Percentiles rank a stretch among this genome's conserved stretches.
These are phyloP conservation scores for Ganoderma boninense DNA, from an alignment of 1,284 basidiomycete genomes.

Conservation along the genomic window DNA sequence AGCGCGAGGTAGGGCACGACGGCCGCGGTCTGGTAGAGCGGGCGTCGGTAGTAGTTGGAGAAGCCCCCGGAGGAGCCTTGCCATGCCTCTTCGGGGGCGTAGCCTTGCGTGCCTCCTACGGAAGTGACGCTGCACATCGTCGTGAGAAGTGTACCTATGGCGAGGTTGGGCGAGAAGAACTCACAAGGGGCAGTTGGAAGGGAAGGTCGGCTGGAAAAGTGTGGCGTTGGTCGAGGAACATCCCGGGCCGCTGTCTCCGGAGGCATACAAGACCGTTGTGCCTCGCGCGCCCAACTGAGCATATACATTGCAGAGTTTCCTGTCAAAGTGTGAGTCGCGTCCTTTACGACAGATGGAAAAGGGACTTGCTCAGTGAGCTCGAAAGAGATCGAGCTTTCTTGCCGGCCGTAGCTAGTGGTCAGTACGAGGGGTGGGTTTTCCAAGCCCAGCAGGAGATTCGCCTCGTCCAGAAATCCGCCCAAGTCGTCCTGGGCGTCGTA, in stretches of 20 bases:
- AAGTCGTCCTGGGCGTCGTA: constrained; percentile 22
- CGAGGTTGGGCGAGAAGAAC: neutral
- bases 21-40: constrained; percentile 46
- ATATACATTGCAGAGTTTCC: constrained; percentile 31
- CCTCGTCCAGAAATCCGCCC: constrained; percentile 25
- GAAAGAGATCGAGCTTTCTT: constrained; percentile 28
- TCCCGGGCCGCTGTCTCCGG: constrained; percentile 65
- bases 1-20: constrained; percentile 42
- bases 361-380: constrained; percentile 34
- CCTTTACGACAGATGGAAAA: too few species aligned
- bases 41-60: constrained; percentile 53
- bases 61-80: constrained; percentile 69
- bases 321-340: neutral
- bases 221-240: constrained; percentile 56
- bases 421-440: constrained; percentile 65
- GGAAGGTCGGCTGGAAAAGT: constrained; percentile 72
- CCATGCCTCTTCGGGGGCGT: constrained; percentile 58
- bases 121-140: constrained; percentile 58
- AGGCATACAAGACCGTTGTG: constrained; percentile 67
- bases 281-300: constrained; percentile 64
- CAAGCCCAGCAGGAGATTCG: constrained; percentile 44
- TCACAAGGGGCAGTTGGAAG: constrained; percentile 63
- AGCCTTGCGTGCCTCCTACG: constrained; percentile 59
- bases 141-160: neutral
- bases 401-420: constrained; percentile 58